phyloP scores from a whole-genome alignment of 805 yeast genomes.

The Barnettozyma botsteinii region DNA sequence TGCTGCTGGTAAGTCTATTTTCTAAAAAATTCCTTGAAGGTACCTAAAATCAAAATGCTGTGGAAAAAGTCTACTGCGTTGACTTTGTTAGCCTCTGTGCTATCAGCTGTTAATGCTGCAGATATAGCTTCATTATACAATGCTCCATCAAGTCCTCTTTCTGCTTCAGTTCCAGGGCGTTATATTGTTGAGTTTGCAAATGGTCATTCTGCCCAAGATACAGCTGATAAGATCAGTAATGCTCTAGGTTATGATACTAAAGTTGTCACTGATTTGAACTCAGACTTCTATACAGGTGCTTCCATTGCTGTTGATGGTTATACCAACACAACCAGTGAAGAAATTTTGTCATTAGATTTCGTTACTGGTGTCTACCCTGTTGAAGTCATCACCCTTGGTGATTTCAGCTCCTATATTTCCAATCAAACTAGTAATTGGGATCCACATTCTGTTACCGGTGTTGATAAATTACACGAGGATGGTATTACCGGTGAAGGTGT shows the following conservation, averaged over 20 bases:
- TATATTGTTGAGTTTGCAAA: not conserved
- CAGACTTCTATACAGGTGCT: not conserved
- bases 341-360: not conserved
- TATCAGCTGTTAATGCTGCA: no score
- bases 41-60: no score
- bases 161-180: conserved; percentile 1
- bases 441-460: conserved; percentile 1
- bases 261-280: not conserved
- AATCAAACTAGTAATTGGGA: not conserved
- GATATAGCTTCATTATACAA: no score
- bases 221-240: not conserved
- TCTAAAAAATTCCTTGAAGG: no score
- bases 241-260: not conserved
- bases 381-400: not conserved
- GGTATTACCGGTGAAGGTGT: not conserved
- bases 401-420: not conserved
- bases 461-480: not conserved
- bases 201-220: not conserved
- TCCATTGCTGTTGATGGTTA: not conserved
- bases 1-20: no score
- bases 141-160: no score
- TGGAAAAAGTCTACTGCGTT: no score
- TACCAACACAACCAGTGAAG: not conserved
- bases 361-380: not conserved
- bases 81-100: no score